phyloP scores from a whole-genome alignment of 1,139 yeast species.

The Yamadazyma songkhlaensis region DNA sequence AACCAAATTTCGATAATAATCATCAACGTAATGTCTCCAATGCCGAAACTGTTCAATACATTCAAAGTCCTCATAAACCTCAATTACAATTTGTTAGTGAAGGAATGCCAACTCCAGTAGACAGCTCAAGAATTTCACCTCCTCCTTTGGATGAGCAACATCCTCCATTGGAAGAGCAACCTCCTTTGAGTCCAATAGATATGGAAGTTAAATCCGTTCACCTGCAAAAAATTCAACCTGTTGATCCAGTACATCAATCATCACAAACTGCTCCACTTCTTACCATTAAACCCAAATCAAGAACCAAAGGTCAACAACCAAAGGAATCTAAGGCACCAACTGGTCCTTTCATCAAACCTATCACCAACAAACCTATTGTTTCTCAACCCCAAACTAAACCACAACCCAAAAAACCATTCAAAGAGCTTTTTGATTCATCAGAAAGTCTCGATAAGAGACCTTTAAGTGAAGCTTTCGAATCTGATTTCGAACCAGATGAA shows the following conservation, averaged over 20 bases:
- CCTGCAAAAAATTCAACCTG: not conserved
- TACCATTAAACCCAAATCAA: no score
- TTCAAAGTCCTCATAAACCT: not conserved
- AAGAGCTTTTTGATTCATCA: conserved; percentile 15
- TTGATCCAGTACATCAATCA: conserved; percentile 2
- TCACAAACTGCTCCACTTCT: conserved; percentile 1
- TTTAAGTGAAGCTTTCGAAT: not conserved
- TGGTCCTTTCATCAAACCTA: not conserved
- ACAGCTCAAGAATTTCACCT: not conserved
- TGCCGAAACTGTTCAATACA: conserved; percentile 5
- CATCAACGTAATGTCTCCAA: conserved; percentile 1
- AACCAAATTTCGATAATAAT: conserved; percentile 9
- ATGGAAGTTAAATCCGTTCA: not conserved
- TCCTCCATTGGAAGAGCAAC: not conserved
- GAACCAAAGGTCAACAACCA: not conserved
- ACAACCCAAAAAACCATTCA: conserved; percentile 9
- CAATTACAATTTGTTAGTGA: conserved; percentile 1
- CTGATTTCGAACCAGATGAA: conserved; percentile 1
- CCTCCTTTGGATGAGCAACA: not conserved
- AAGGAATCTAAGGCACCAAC: not conserved
- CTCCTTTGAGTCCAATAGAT: no score
- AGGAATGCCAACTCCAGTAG: not conserved
- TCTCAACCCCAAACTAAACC: not conserved
- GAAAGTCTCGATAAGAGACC: conserved; percentile 8
- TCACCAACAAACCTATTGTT: not conserved